phyloP scores from a whole-genome alignment of 441 rosid genomes.

The Euphorbia schlechtendalii region DNA sequence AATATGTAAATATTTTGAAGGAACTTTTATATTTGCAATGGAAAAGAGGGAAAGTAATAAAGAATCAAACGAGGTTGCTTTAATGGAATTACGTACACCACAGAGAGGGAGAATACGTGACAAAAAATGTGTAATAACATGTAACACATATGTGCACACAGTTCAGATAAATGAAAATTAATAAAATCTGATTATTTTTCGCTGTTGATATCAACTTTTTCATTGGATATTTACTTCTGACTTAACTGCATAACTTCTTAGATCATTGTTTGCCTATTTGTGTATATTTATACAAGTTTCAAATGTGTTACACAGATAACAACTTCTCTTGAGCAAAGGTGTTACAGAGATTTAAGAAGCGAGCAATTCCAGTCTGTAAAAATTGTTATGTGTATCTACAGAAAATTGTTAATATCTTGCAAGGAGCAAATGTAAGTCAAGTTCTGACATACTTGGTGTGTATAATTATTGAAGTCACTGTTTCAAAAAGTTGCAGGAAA shows the following conservation, averaged over 20 bases:
- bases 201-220: background rate
- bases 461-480: conserved; percentile 3
- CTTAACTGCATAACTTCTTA: conserved; percentile 1
- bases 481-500: background rate
- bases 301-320: conserved; percentile 55
- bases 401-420: conserved; percentile 70
- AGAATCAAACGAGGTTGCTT: background rate
- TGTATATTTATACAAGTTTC: conserved; percentile 13
- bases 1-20: background rate
- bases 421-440: conserved; percentile 88
- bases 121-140: background rate
- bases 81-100: background rate
- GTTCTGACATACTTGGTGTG: conserved; percentile 9
- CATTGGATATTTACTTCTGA: background rate
- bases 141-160: background rate
- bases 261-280: conserved; percentile 9
- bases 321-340: conserved; percentile 75
- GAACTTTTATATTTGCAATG: background rate
- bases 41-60: background rate
- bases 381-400: conserved; percentile 74
- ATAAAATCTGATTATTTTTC: background rate
- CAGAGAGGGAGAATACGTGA: background rate
- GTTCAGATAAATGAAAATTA: background rate
- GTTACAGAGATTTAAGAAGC: conserved; percentile 84
- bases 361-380: conserved; percentile 77